Evolutionary conservation across 352 stramenopile genomes (phyloP).

Genomic region (Phytophthora syringae): DNA sequence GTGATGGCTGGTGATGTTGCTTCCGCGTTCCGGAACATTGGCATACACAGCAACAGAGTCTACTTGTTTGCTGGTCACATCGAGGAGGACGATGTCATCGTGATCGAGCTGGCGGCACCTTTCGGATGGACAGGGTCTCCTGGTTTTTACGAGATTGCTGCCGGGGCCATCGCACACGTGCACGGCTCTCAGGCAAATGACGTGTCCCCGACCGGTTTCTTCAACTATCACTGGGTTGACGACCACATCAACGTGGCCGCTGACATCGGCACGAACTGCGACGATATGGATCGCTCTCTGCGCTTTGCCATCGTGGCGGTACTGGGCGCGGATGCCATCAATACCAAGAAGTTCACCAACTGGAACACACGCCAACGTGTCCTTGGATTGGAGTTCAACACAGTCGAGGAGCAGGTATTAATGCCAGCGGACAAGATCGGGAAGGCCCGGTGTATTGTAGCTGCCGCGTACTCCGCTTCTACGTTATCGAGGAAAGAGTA

Average conservation of each 20-base stretch:
- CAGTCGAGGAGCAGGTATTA: no score
- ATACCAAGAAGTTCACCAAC: constrained; percentile 25
- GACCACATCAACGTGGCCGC: constrained; percentile 13
- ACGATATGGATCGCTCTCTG: constrained; percentile 13
- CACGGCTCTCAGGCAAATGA: constrained; percentile 8
- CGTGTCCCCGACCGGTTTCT: no score
- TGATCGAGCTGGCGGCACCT: constrained; percentile 22
- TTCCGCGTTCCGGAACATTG: constrained; percentile 14
- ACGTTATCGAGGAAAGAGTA: constrained; percentile 9
- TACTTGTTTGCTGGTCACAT: constrained; percentile 20
- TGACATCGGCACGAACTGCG: not conserved
- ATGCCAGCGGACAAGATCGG: constrained; percentile 14
- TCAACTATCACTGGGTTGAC: no score
- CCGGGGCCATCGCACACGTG: constrained; percentile 14
- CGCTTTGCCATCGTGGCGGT: constrained; percentile 21
- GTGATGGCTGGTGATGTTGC: constrained; percentile 21
- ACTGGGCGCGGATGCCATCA: constrained; percentile 20
- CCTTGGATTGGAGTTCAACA: no score
- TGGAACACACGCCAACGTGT: no score
- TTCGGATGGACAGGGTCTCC: constrained; percentile 36
- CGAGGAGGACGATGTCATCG: constrained; percentile 21
- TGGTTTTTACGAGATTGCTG: constrained; percentile 17
- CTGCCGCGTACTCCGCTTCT: not conserved
- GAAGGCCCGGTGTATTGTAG: not conserved
- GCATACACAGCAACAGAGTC: constrained; percentile 21